Evolutionary conservation across 78 protist genomes (phyloP).

Genomic region (Dictyostelium purpureum): DNA sequence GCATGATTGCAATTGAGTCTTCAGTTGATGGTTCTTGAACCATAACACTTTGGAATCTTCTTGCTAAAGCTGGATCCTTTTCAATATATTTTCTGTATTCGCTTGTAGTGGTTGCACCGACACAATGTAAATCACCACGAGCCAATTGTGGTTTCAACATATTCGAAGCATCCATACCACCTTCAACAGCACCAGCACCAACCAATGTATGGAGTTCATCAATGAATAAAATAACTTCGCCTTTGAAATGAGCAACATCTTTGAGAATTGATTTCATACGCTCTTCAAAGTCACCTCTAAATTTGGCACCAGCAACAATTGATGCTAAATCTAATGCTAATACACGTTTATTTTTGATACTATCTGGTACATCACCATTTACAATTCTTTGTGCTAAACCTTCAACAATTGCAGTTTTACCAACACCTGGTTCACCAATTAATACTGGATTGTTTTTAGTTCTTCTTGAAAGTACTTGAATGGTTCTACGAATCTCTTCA

Average conservation of each 20-base stretch:
- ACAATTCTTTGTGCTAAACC: slow-evolving; percentile 99
- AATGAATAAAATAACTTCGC: slow-evolving; percentile 95
- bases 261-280: slow-evolving; percentile 96
- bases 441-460: slow-evolving; percentile 99
- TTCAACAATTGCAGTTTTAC: slow-evolving; percentile 97
- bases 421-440: slow-evolving; percentile 98
- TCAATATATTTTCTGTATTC: slow-evolving; percentile 98
- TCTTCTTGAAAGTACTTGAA: slow-evolving; percentile 89
- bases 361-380: slow-evolving; percentile 97
- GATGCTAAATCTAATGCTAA: slow-evolving; percentile 96
- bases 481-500: slow-evolving; percentile 96
- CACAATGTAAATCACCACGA: slow-evolving; percentile 98
- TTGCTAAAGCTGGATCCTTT: slow-evolving; percentile 98
- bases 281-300: slow-evolving; percentile 99
- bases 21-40: slow-evolving; percentile 97
- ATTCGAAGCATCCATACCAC: slow-evolving; percentile 99
- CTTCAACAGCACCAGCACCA: slow-evolving; percentile 98
- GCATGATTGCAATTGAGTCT: slow-evolving; percentile 96
- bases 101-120: slow-evolving; percentile 99
- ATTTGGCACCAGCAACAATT: slow-evolving; percentile 98
- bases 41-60: slow-evolving; percentile 95
- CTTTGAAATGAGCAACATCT: slow-evolving; percentile 91
- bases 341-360: slow-evolving; percentile 86
- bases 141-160: slow-evolving; percentile 99
- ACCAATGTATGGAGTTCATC: slow-evolving; percentile 99